Conservation (phyloP, 164 flowering plant species). For the Umbilicus rupestris region DNA sequence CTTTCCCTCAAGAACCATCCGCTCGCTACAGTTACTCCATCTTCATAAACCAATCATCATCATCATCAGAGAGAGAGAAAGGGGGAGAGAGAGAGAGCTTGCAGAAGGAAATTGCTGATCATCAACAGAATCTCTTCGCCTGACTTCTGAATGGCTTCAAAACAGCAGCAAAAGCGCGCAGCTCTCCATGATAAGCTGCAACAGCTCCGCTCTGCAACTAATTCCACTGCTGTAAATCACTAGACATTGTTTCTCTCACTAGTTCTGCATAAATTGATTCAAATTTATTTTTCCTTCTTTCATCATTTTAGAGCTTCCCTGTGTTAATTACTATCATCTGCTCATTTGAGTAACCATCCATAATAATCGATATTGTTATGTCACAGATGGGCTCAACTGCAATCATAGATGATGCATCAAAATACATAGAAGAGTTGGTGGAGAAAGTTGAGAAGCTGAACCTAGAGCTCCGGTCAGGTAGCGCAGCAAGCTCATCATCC, state of each 20-base stretch:
- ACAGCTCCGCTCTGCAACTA: conserved; percentile 28
- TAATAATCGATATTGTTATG: background rate
- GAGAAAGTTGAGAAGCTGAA: conserved; percentile 28
- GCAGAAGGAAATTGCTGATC: too few relatives aligned
- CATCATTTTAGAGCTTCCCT: too few relatives aligned
- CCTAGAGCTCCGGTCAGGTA: conserved; percentile 20
- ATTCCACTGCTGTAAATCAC: conserved; percentile 28
- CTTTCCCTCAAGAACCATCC: too few relatives aligned
- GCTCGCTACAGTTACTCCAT: too few relatives aligned
- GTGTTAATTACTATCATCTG: too few relatives aligned
- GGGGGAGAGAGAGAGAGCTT: too few relatives aligned
- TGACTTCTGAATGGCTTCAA: conserved; percentile 17
- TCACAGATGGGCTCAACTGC: conserved; percentile 30
- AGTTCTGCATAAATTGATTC: background rate
- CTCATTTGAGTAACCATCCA: too few relatives aligned
- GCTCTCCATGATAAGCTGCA: conserved; percentile 23
- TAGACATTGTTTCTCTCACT: background rate
- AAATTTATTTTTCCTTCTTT: background rate
- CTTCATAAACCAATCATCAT: too few relatives aligned
- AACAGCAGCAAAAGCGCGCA: conserved; percentile 22
- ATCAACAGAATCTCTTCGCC: background rate
- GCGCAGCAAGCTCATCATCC: background rate
- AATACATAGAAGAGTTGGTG: conserved; percentile 37
- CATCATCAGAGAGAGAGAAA: too few relatives aligned
- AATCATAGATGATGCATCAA: conserved; percentile 36